Conservation (phyloP, 176 grass and related monocot species). For the Pontederia crassipes region DNA sequence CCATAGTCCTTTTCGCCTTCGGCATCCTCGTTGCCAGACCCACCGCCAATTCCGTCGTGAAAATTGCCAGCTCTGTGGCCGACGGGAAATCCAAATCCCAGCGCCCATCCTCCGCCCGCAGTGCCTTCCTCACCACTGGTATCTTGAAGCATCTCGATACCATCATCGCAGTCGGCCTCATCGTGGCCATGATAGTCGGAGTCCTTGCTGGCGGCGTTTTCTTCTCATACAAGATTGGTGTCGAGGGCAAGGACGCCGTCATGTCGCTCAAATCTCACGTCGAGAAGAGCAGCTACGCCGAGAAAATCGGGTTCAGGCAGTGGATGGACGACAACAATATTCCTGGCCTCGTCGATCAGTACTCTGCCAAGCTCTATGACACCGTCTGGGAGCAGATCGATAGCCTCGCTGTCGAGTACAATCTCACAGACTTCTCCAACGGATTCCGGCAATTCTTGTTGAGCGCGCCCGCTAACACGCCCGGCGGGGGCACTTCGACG, state of each 20-base stretch:
- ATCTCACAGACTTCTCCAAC: conserved; percentile 78
- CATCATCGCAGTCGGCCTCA: conserved; percentile 60
- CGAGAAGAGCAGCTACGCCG: conserved; percentile 78
- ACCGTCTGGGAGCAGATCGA: conserved; percentile 92
- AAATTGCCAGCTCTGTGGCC: conserved; percentile 22
- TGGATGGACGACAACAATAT: conserved; percentile 91
- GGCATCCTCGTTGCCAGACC: conserved; percentile 39
- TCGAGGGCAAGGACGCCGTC: conserved; percentile 87
- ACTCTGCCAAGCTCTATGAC: conserved; percentile 70
- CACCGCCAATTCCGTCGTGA: conserved; percentile 29
- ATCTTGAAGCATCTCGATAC: conserved; percentile 58
- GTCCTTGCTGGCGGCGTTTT: conserved; percentile 59
- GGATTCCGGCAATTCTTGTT: conserved; percentile 73
- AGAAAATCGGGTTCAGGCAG: conserved; percentile 84
- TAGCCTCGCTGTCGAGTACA: conserved; percentile 60
- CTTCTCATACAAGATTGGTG: conserved; percentile 96
- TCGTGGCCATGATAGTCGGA: conserved; percentile 61
- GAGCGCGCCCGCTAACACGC: conserved; percentile 35
- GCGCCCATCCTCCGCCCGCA: conserved; percentile 11
- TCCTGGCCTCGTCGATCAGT: conserved; percentile 57
- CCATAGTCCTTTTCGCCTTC: conserved; percentile 20
- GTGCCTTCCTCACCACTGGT: conserved; percentile 29
- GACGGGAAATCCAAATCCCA: neutral
- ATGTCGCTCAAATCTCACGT: conserved; percentile 78
- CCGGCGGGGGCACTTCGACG: conserved; percentile 15